phyloP scores from a whole-genome alignment of 2,329 filamentous ascomycete species.

The Arthrobotrys sinensis region DNA sequence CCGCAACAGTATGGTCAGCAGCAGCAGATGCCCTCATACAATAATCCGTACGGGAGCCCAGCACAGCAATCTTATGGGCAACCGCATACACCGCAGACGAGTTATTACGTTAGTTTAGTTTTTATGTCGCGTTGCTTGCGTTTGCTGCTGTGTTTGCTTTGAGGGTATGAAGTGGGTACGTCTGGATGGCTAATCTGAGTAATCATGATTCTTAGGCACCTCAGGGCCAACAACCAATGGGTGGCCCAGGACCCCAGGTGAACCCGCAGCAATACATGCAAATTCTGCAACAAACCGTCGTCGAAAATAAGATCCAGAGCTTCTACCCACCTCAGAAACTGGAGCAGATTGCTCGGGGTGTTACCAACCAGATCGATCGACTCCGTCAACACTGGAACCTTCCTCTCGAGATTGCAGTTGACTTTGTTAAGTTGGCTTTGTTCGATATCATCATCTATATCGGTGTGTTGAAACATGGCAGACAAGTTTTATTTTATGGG shows the following conservation, averaged over 20 bases:
- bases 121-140: constrained; percentile 13
- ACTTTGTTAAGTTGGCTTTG: constrained; percentile 66
- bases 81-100: constrained; percentile 38
- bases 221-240: constrained; percentile 55
- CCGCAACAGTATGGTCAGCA: constrained; percentile 51
- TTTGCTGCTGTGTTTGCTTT: constrained; percentile 12
- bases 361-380: constrained; percentile 51
- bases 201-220: constrained; percentile 19
- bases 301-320: constrained; percentile 54
- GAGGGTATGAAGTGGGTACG: background rate
- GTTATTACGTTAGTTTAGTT: constrained; percentile 58
- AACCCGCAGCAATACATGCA: constrained; percentile 50
- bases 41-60: constrained; percentile 43
- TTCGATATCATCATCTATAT: constrained; percentile 66
- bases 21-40: constrained; percentile 35
- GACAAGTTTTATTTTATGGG: background rate
- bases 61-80: constrained; percentile 50
- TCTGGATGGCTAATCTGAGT: background rate
- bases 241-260: constrained; percentile 34
- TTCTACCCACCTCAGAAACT: constrained; percentile 58
- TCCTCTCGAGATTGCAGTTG: constrained; percentile 65
- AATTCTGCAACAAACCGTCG: constrained; percentile 58
- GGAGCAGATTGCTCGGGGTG: constrained; percentile 25
- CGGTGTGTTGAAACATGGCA: constrained; percentile 60
- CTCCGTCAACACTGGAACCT: constrained; percentile 64